Evolutionary conservation across 352 stramenopile genomes (phyloP).

Genomic region (Saprolegnia diclina): DNA sequence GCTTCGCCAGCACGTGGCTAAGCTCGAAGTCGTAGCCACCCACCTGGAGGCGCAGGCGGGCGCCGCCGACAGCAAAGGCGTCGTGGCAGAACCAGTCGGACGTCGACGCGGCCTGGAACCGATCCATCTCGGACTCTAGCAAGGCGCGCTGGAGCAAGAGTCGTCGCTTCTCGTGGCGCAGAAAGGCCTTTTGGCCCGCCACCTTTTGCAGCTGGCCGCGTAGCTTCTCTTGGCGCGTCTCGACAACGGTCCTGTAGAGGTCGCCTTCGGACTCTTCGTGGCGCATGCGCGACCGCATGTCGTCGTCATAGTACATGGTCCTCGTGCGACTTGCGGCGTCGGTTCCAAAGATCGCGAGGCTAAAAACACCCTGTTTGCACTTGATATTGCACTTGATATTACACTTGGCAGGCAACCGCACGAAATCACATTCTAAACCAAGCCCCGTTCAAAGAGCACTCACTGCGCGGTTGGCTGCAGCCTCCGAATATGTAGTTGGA

Average conservation of each 20-base stretch:
- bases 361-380: neutral
- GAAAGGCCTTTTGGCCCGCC: slow-evolving; percentile 46
- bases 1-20: slow-evolving; percentile 40
- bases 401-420: too few species aligned
- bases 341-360: neutral
- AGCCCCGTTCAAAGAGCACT: too few species aligned
- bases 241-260: slow-evolving; percentile 21
- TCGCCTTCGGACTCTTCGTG: slow-evolving; percentile 24
- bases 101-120: slow-evolving; percentile 58
- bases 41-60: slow-evolving; percentile 56
- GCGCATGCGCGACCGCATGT: neutral
- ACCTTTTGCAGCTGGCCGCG: slow-evolving; percentile 24
- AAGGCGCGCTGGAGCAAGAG: slow-evolving; percentile 67
- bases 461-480: too few species aligned
- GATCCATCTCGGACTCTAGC: slow-evolving; percentile 63
- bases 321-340: neutral
- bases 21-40: slow-evolving; percentile 71
- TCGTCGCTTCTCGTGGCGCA: slow-evolving; percentile 72
- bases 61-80: neutral
- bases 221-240: slow-evolving; percentile 20
- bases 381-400: too few species aligned
- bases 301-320: neutral
- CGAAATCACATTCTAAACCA: too few species aligned
- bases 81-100: slow-evolving; percentile 70
- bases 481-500: too few species aligned